Base-by-base conservation (phyloP, 1,139 yeast genomes). In the Candida buenavistaensis region DNA sequence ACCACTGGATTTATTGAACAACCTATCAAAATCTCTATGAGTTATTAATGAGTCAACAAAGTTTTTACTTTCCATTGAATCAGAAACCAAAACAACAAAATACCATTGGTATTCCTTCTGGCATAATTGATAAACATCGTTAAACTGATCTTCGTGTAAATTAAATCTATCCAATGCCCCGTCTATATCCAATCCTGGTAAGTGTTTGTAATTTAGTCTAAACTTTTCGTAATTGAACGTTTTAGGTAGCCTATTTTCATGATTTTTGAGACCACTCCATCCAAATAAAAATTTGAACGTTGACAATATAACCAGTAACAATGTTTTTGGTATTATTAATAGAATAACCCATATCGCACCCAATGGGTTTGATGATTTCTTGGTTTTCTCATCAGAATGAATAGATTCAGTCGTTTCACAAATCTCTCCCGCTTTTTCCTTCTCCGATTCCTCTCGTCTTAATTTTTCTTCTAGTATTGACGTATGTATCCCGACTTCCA, bases 31-130 rank as follows among this genome's bases (percentile, higher is more conserved):
- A 6, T 37, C 38, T 0, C 50, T 48, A 33, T 57, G 52, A 6
- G 44, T 41, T 5, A 75, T 38, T 13, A 72, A 45, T 3, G 49
- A 40, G 5, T 50, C 48, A 3, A 66, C 36, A 35, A 73, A 68
- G 4, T 32, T 38, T 2, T 42, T 40, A 24, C 45, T 51, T 13
- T 59, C 57, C 3, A 49, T 48, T 2, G 62, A 47, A 21, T 69
- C 59, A 47, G 75, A 67, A 6, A 68, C 55, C 9, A 78, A 50
- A 3, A 70, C 39, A 3, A 65, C 64, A 42, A 77, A 48, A 15
- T 76, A 47, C 76, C 81, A 78, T 33, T 59, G 52, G 32, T 64
- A 59, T 26, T 70, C 61, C 10, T 48, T 48, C 45, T 70, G 77
- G 5, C 75, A 56, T 10, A 48, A 41, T 29, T 62, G 66, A 44